Base-by-base conservation (phyloP, 345 rosid species). In the Capsella bursapastoris region DNA sequence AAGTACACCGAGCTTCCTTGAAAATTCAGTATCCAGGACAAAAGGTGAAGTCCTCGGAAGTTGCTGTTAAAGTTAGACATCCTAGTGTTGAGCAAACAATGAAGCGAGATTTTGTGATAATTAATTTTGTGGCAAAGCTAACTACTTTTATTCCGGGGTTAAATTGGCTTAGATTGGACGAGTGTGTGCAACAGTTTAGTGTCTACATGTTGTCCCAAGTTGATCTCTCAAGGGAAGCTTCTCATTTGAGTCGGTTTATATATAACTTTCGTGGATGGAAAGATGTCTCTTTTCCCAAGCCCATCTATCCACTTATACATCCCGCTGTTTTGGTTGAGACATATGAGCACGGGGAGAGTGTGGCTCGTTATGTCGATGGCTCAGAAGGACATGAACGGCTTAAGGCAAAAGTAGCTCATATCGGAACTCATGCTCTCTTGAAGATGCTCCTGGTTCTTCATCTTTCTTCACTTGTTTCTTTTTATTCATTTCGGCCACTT, bases 171-270 rank as follows among this genome's bases (percentile, higher is more conserved):
- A 87, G 99, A 79, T 78, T 96, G 79, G 98, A 92, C 71, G 99
- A 96, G 79, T 89, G 98, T 71, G 96, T 90, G 31, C 97, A 88
- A 75, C 99, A 96, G 80, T 96, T 96, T 76, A 89, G 90, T 15
- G 91, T 88, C 64, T 96, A 88, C 80, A 92, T 92, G 98, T 83
- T 96, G 94, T 92, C 98, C 80, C 99, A 96, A 81, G 98, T 92
- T 66, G 99, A 96, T 81, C 99, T 96, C 72, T 96, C 99, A 7
- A 89, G 99, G 77, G 99, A 96, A 84, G 99, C 99, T 85, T 90
- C 98, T 50, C 97, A 90, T 81, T 79, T 96, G 81, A 90, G 88
- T 81, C 90, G 97, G 59, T 96, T 96, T 77, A 89, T 88, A 57
- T 92, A 92, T 63, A 96, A 96, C 77, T 96, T 96, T 81, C 86